Conservation (phyloP, 257 asterid species). For the Fraxinus anomala region DNA sequence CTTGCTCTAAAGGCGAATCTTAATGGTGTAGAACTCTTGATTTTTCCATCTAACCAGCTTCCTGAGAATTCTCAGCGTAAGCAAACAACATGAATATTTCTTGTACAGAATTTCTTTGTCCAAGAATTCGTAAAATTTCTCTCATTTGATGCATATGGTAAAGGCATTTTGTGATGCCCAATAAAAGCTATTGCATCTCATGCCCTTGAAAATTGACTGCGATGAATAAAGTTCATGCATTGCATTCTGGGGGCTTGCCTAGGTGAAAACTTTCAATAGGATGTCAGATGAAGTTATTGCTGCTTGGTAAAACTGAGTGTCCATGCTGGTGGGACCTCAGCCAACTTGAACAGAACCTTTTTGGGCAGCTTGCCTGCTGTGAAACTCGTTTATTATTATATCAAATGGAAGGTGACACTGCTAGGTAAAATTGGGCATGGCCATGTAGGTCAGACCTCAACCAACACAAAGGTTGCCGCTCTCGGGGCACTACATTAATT, state of each 20-base stretch:
- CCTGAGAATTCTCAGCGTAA: slow-evolving; percentile 80
- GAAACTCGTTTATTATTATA: background rate
- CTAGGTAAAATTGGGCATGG: background rate
- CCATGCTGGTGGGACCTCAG: background rate
- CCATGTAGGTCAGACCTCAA: slow-evolving; percentile 19
- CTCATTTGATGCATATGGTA: slow-evolving; percentile 16
- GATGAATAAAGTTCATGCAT: background rate
- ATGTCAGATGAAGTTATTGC: background rate
- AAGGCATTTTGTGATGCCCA: background rate
- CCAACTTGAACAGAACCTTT: background rate
- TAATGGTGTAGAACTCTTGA: slow-evolving; percentile 79
- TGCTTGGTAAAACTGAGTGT: background rate
- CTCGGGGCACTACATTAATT: background rate
- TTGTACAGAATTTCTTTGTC: slow-evolving; percentile 12
- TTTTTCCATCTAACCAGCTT: slow-evolving; percentile 84
- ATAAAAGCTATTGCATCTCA: background rate
- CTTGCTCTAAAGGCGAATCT: slow-evolving; percentile 76
- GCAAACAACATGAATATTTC: slow-evolving; percentile 25
- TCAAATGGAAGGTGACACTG: background rate
- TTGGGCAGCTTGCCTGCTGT: background rate
- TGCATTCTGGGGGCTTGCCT: background rate
- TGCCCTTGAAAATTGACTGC: background rate
- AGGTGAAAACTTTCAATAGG: background rate
- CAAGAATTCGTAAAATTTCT: slow-evolving; percentile 9
- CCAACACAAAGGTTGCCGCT: background rate